A percentile compares a stretch with the other conserved stretches of the same genome.
Conservation (phyloP, 768 basidiomycete species). For the Lactarius pseudohatsudake region DNA sequence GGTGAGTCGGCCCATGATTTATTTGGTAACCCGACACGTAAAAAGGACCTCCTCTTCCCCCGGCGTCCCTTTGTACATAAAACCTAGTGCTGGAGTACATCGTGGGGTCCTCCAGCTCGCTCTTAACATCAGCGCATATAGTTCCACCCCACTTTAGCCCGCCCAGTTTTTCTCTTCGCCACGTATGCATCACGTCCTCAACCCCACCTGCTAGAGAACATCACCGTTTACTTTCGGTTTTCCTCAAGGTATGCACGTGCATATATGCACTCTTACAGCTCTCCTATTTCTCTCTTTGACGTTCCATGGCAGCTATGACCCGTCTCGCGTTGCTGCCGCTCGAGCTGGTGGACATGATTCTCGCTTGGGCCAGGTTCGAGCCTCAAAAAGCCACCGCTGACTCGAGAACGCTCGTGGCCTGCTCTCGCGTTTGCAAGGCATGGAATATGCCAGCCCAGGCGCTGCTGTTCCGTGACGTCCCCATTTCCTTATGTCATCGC, state of each 20-base stretch:
- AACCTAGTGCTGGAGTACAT: not conserved
- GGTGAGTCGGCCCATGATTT: conserved; percentile 11
- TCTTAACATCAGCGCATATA: not conserved
- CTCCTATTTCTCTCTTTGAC: not conserved
- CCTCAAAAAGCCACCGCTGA: conserved; percentile 12
- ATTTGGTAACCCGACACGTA: conserved; percentile 12
- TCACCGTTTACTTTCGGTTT: not conserved
- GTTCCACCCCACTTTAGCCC: not conserved
- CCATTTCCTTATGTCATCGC: conserved; percentile 21
- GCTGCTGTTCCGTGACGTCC: conserved; percentile 18
- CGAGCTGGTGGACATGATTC: conserved; percentile 25
- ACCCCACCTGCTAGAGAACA: not conserved
- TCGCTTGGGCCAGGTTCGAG: conserved; percentile 18
- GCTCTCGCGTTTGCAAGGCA: conserved; percentile 23
- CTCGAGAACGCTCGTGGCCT: conserved; percentile 14
- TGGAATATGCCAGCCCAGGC: conserved; percentile 21
- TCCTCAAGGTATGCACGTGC: conserved; percentile 5
- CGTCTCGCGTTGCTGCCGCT: conserved; percentile 5
- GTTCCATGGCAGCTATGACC: conserved; percentile 8
- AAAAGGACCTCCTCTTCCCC: not conserved
- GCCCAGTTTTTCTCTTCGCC: not conserved
- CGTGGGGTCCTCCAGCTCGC: not conserved
- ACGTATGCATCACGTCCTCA: not conserved
- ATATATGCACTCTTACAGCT: not conserved
- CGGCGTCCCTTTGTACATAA: not conserved